Conservation (phyloP, 495 filamentous ascomycete species). For the Hyaloscypha hepaticicola region DNA sequence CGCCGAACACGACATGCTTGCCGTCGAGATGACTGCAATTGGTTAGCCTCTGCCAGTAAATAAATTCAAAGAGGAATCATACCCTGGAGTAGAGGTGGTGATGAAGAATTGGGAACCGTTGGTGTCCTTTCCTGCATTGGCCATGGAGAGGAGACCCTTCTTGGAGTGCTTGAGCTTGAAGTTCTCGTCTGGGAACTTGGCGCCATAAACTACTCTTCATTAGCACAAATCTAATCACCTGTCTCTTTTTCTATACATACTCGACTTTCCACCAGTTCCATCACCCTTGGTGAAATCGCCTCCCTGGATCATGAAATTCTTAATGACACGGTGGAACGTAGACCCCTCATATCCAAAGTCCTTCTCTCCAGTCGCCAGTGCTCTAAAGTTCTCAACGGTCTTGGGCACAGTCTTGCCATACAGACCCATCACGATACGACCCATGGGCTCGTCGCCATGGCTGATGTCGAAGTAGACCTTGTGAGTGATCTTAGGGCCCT, state of each 20-base stretch:
- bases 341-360: conserved; percentile 95
- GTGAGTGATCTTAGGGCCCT: conserved; percentile 94
- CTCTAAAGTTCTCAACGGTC: conserved; percentile 98
- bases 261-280: conserved; percentile 95
- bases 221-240: conserved; percentile 1
- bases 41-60: conserved; percentile 25
- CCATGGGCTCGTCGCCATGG: conserved; percentile 82
- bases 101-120: conserved; percentile 99
- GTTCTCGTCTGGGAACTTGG: conserved; percentile 97
- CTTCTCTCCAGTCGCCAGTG: conserved; percentile 94
- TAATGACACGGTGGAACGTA: conserved; percentile 97
- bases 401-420: conserved; percentile 98
- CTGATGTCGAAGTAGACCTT: conserved; percentile 97
- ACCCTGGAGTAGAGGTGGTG: conserved; percentile 81
- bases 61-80: conserved; percentile 35
- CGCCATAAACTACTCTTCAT: conserved; percentile 69
- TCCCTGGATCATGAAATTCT: conserved; percentile 98
- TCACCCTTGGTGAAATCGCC: conserved; percentile 98
- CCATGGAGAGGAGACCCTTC: conserved; percentile 74
- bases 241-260: conserved; percentile 41
- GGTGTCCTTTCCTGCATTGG: conserved; percentile 96
- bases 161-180: conserved; percentile 92
- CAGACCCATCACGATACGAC: conserved; percentile 87
- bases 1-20: conserved; percentile 86
- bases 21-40: conserved; percentile 77